These are phyloP conservation scores for Kentomonas sorsogonicus DNA, from an alignment of 208 protist species.

Conservation along the genomic window DNA sequence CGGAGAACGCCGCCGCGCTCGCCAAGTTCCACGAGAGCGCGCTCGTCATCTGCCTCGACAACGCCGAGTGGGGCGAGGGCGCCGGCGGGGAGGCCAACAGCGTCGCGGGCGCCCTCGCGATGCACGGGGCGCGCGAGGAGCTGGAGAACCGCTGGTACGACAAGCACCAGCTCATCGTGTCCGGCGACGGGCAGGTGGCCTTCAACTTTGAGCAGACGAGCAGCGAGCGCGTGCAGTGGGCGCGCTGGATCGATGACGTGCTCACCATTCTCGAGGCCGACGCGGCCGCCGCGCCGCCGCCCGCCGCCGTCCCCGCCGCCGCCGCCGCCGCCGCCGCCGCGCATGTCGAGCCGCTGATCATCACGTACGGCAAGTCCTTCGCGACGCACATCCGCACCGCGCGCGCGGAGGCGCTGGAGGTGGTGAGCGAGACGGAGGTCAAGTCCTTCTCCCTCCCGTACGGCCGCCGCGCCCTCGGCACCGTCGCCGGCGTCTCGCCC, in stretches of 20 bases:
- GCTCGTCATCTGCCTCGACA: slow-evolving; percentile 78
- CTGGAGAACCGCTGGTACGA: slow-evolving; percentile 91
- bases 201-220: slow-evolving; percentile 85
- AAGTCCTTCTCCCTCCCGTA: slow-evolving; percentile 48
- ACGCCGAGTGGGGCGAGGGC: slow-evolving; percentile 35
- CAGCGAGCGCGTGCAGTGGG: slow-evolving; percentile 80
- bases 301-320: slow-evolving; percentile 18
- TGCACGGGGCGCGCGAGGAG: slow-evolving; percentile 73
- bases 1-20: slow-evolving; percentile 66
- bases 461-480: slow-evolving; percentile 34
- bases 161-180: slow-evolving; percentile 90
- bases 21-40: slow-evolving; percentile 65
- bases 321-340: slow-evolving; percentile 22
- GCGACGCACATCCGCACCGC: slow-evolving; percentile 70
- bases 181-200: slow-evolving; percentile 70
- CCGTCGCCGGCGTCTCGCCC: background rate
- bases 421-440: slow-evolving; percentile 62
- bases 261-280: slow-evolving; percentile 30
- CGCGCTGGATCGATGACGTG: slow-evolving; percentile 72
- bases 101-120: slow-evolving; percentile 39
- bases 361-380: slow-evolving; percentile 84
- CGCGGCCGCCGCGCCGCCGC: slow-evolving; percentile 1
- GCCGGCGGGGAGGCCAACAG: slow-evolving; percentile 19
- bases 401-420: slow-evolving; percentile 49
- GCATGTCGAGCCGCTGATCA: slow-evolving; percentile 47